Percentiles rank a stretch among this genome's conserved stretches.
Conservation (phyloP, 116 monocot species). For the Papilionanthe hybrid region DNA sequence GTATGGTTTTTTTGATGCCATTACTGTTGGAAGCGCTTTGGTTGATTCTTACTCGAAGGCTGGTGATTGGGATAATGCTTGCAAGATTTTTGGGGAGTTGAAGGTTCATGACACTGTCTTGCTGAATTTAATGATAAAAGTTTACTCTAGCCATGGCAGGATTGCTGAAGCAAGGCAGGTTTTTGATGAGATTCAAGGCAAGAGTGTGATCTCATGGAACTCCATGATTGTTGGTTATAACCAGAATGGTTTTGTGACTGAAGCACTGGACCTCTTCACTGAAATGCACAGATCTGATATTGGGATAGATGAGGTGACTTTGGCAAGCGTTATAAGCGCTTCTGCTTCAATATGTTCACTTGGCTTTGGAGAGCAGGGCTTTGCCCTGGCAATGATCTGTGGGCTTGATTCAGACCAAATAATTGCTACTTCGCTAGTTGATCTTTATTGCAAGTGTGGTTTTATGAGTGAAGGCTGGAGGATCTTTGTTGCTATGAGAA, state of each 20-base stretch:
- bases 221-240: slow-evolving; percentile 75
- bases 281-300: slow-evolving; percentile 48
- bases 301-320: slow-evolving; percentile 41
- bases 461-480: slow-evolving; percentile 23
- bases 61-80: slow-evolving; percentile 41
- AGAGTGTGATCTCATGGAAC: slow-evolving; percentile 75
- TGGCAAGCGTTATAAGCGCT: slow-evolving; percentile 60
- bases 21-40: slow-evolving; percentile 49
- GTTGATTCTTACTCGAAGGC: slow-evolving; percentile 58
- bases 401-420: slow-evolving; percentile 48
- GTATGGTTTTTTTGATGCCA: slow-evolving; percentile 26
- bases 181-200: slow-evolving; percentile 40
- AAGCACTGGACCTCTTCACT: slow-evolving; percentile 53
- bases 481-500: slow-evolving; percentile 38
- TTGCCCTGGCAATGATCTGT: slow-evolving; percentile 28
- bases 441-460: slow-evolving; percentile 88
- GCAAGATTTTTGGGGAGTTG: slow-evolving; percentile 33
- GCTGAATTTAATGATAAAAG: slow-evolving; percentile 74
- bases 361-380: slow-evolving; percentile 57
- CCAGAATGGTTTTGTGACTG: slow-evolving; percentile 47
- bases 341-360: slow-evolving; percentile 39
- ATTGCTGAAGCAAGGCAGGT: slow-evolving; percentile 45
- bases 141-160: slow-evolving; percentile 49
- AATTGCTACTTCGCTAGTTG: slow-evolving; percentile 54
- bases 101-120: slow-evolving; percentile 44